Evolutionary conservation across 306 rosid genomes (phyloP).

Genomic region (Acacia confusa): DNA sequence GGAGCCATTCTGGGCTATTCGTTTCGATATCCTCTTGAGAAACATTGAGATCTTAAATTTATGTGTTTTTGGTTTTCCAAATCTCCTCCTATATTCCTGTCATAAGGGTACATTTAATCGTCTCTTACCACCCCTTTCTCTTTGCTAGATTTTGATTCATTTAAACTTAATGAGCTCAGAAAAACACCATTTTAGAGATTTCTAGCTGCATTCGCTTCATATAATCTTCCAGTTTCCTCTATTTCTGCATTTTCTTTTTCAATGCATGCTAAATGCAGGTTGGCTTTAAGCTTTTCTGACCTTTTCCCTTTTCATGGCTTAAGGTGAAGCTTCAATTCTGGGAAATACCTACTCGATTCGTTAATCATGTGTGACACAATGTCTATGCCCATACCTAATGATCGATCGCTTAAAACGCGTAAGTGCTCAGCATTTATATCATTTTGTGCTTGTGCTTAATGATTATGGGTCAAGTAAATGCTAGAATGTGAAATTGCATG

Average conservation of each 20-base stretch:
- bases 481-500: slow-evolving; percentile 16
- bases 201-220: slow-evolving; percentile 13
- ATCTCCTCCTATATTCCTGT: slow-evolving; percentile 42
- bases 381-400: slow-evolving; percentile 52
- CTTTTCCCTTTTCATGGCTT: slow-evolving; percentile 4
- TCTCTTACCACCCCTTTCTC: neutral
- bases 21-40: slow-evolving; percentile 29
- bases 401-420: slow-evolving; percentile 48
- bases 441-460: neutral
- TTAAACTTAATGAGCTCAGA: neutral
- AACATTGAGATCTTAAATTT: slow-evolving; percentile 45
- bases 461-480: neutral
- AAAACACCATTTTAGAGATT: neutral
- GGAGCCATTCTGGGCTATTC: slow-evolving; percentile 42
- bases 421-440: slow-evolving; percentile 1
- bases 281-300: slow-evolving; percentile 21
- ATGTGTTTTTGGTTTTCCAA: slow-evolving; percentile 28
- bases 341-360: slow-evolving; percentile 29
- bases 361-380: slow-evolving; percentile 62
- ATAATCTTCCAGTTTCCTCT: neutral
- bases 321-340: slow-evolving; percentile 34
- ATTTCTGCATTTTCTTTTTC: slow-evolving; percentile 3
- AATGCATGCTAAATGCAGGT: slow-evolving; percentile 12
- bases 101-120: slow-evolving; percentile 38
- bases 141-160: neutral